Evolutionary conservation across 1,284 basidiomycete genomes (phyloP), one percentile per base, ranked within the genome.

Genomic region (Ganoderma lucidum): DNA sequence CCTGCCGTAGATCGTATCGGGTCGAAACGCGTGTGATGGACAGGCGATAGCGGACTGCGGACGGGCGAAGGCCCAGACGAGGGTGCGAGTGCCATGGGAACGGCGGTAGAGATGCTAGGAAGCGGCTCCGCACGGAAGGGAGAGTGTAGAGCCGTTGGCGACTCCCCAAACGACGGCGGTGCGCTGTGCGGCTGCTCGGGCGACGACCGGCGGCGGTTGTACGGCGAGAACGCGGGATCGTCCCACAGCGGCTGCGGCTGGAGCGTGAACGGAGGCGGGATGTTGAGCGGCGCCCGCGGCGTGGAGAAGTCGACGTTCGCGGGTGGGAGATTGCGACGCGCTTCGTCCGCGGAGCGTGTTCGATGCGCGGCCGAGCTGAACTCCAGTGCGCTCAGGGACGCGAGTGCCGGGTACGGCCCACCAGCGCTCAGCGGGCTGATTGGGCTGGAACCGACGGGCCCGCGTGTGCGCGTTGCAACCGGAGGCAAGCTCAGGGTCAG

Each of bases 201-300:
- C 4, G 76, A 71, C 30, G 73, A 70, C 63, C 72, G 64, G 45
- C 74, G 75, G 55, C 75, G 74, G 32, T 73, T 73, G 68, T 73
- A 80, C 44, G 78, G 78, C 48, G 78, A 80, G 67, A 80, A 78
- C 14, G 77, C 75, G 62, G 77, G 74, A 70, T 80, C 78, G 66
- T 89, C 86, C 89, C 89, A 91, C 63, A 87, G 88, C 3, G 89
- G 90, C 67, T 80, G 81, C 3, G 90, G 90, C 75, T 91, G 88
- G n/a, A 92, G 80, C 23, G 88, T 86, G 73, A 88, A 90, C 10
- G 90, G 89, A 28, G 90, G 89, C 9, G 89, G 87, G 63, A 91
- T 79, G 67, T 75, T 73, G 68, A 85, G 78, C 74, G 86, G 78
- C 76, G 82, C 73, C 73, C 83, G 86, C 79, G 86, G 82, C 44